Evolutionary conservation across 1,284 basidiomycete species (phyloP), one percentile per base, ranked within the genome.

Genomic region (Waitea zeae): DNA sequence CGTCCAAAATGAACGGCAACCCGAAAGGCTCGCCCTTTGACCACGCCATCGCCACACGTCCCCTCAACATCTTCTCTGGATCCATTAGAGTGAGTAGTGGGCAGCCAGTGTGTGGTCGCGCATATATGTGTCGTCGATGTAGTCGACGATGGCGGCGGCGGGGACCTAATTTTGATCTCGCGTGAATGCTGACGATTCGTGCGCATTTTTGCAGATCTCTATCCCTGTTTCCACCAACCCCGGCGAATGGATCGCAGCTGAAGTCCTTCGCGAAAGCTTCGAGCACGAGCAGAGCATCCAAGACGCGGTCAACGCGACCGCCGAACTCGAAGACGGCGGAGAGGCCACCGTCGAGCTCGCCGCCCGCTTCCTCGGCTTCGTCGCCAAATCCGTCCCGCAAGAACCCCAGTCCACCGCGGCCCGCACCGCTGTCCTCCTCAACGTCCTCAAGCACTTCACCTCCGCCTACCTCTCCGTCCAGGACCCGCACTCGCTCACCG

Each of bases 201-300:
- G n/a, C n/a, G n/a, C n/a, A n/a, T n/a, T n/a, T n/a, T n/a, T n/a
- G n/a, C 44, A 86, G 81, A 54, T 92, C 43, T 77, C 79, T 42
- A 75, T 93, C 52, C 86, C 82, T 39, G 81, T 92, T 41, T 77
- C 83, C 33, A 76, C 81, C 13, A 62, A 64, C 27, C 48, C 62
- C 42, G 70, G 86, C 50, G 75, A 87, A 54, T 92, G 88, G 87
- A 82, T 88, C 48, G 68, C 75, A 35, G 86, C 86, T 37, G 84
- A 89, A 56, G 74, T 88, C 47, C 69, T 90, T 41, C 67, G 81
- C 51, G 86, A 90, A 48, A 82, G 88, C 44, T 92, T 90, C 53
- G 57, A 65, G 39, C 73, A 84, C 51, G 57, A 66, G 37, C 69
- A 81, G 49, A 59, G 63, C 34, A 61, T 62, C 48, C 39, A 63